Conservation (phyloP, 2,329 filamentous ascomycete species). For the Exophiala calicioides region DNA sequence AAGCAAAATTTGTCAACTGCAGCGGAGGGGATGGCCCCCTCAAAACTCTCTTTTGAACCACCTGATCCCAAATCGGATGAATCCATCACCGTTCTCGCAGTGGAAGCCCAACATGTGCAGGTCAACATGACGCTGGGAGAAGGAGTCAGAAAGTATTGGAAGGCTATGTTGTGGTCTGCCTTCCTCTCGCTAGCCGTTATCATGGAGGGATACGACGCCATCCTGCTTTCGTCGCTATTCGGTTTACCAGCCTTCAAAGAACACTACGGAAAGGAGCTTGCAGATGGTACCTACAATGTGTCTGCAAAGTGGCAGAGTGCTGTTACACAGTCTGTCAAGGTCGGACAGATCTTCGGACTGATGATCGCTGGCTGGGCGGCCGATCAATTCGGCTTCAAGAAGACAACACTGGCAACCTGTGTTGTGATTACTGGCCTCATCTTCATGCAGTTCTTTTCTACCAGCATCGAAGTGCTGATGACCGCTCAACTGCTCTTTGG, state of each 20-base stretch:
- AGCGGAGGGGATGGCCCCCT: too few relatives aligned
- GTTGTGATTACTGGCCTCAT: slow-evolving; percentile 33
- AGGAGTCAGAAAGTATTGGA: too few relatives aligned
- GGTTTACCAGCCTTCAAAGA: slow-evolving; percentile 27
- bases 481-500: slow-evolving; percentile 42
- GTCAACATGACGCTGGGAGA: too few relatives aligned
- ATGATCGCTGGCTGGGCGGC: slow-evolving; percentile 31
- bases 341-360: slow-evolving; percentile 32
- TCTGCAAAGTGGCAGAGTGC: slow-evolving; percentile 46
- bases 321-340: slow-evolving; percentile 38
- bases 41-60: too few relatives aligned
- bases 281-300: slow-evolving; percentile 26
- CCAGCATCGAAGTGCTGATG: slow-evolving; percentile 38
- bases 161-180: slow-evolving; percentile 43
- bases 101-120: too few relatives aligned
- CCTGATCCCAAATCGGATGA: too few relatives aligned
- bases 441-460: slow-evolving; percentile 46
- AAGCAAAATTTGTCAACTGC: too few relatives aligned
- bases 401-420: slow-evolving; percentile 33
- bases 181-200: slow-evolving; percentile 30
- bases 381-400: slow-evolving; percentile 49
- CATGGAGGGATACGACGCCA: slow-evolving; percentile 33
- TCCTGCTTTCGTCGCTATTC: slow-evolving; percentile 31
- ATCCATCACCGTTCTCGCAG: too few relatives aligned
- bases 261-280: slow-evolving; percentile 25